Base-by-base conservation (phyloP, 306 rosid genomes). In the Cucurbita argyrosperma region DNA sequence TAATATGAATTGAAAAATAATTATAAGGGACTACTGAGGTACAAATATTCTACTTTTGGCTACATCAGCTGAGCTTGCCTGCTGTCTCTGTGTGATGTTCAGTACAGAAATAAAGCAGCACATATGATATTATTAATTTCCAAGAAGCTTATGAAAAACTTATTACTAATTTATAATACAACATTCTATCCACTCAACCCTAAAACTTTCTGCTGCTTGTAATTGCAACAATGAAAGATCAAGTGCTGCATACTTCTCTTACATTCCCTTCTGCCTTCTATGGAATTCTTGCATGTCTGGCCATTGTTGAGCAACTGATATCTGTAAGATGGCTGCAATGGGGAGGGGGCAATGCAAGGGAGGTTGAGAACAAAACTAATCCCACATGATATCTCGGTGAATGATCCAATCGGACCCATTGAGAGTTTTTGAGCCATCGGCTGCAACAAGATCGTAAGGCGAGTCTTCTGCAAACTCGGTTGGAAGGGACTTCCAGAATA, bases 401-500 rank as follows among this genome's bases (percentile, higher is more conserved):
- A 74, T 88, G 45, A 92, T 83, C 99, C 97, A 91, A 79, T 90
- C 89, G 7, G 97, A 89, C 26, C 93, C 86, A 67, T 95, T 91
- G 61, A 91, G 38, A 10, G 99, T 95, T 35, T 79, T 76, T 72
- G 80, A 73, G 18, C 96, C 99, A 82, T 89, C 90, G 35, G 96
- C 96, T 23, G 96, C 85, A 81, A 89, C 92, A 56, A 95, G 96
- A 84, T 95, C 96, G 77, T 79, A 91, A 1, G 88, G 80, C 0
- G 97, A 95, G 75, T 95, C 93, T 77, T 95, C 92, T 7, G 89
- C 49, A 79, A 89, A 95, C 77, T 95, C 97, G 15, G 96, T 85
- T 1, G 90, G 84, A 76, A 95, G 61, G 18, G 93, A 81, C 75
- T 87, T 88, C 99, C 99, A 95, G 77, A 89, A 97, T 4, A 91